These are phyloP conservation scores for Yamadazyma takamatsuzukensis DNA, from an alignment of 805 yeast genomes.

Conservation along the genomic window DNA sequence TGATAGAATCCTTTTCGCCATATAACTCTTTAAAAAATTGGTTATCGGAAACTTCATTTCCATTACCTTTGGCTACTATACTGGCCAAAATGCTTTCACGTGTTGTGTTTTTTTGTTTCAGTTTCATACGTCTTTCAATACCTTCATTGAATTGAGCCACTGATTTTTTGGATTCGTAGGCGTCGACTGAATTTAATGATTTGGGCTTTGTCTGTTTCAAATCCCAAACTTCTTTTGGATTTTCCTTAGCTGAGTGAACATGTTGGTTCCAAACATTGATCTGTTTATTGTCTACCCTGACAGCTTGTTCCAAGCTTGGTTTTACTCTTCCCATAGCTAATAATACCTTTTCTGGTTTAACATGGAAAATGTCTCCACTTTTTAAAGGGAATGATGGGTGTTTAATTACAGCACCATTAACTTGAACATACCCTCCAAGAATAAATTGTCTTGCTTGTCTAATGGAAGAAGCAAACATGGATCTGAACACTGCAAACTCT, in stretches of 20 bases:
- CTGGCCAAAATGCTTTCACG: constrained; percentile 45
- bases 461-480: constrained; percentile 88
- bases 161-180: constrained; percentile 11
- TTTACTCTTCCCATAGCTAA: constrained; percentile 81
- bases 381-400: constrained; percentile 76
- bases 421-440: constrained; percentile 74
- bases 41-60: constrained; percentile 20
- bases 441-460: constrained; percentile 93
- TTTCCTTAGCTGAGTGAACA: constrained; percentile 53
- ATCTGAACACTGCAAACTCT: constrained; percentile 85
- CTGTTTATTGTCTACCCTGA: constrained; percentile 68
- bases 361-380: constrained; percentile 85
- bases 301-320: constrained; percentile 68
- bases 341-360: constrained; percentile 80
- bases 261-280: constrained; percentile 72
- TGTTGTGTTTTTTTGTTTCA: constrained; percentile 36
- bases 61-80: constrained; percentile 33
- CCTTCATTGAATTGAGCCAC: constrained; percentile 31
- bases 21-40: constrained; percentile 28
- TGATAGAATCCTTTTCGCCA: constrained; percentile 29
- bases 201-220: constrained; percentile 40
- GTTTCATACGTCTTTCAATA: constrained; percentile 42
- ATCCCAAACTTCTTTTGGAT: constrained; percentile 58
- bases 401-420: constrained; percentile 74
- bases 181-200: constrained; percentile 27